Percentiles rank a stretch among this genome's conserved stretches.
phyloP scores from a whole-genome alignment of 2,329 filamentous ascomycete species.

The Aspergillus sp. region DNA sequence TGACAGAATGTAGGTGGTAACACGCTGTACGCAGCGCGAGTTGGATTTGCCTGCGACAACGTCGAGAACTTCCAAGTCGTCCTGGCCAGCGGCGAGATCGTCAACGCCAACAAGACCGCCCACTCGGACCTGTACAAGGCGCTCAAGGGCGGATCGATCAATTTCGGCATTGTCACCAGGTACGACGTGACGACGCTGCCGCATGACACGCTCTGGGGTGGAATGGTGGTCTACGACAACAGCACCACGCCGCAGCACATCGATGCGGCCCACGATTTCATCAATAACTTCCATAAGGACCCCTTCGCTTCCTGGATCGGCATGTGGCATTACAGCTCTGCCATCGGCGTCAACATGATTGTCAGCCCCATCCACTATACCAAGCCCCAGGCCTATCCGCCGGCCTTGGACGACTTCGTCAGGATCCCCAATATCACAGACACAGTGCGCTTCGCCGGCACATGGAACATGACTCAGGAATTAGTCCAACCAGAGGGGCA shows the following conservation, averaged over 20 bases:
- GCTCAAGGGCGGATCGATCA: slow-evolving; percentile 49
- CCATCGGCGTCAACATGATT: slow-evolving; percentile 9
- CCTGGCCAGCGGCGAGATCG: slow-evolving; percentile 40
- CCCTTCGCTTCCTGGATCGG: slow-evolving; percentile 28
- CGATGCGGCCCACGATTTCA: slow-evolving; percentile 11
- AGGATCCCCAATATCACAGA: slow-evolving; percentile 9
- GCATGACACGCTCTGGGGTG: slow-evolving; percentile 15
- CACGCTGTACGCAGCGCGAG: slow-evolving; percentile 38
- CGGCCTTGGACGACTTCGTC: slow-evolving; percentile 7
- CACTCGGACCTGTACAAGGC: slow-evolving; percentile 45
- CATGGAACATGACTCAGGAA: slow-evolving; percentile 12
- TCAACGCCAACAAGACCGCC: slow-evolving; percentile 34
- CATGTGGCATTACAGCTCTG: slow-evolving; percentile 23
- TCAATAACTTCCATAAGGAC: slow-evolving; percentile 11
- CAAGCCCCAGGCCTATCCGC: slow-evolving; percentile 7
- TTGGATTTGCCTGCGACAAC: slow-evolving; percentile 44
- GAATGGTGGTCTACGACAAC: slow-evolving; percentile 8
- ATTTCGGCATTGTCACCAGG: slow-evolving; percentile 38
- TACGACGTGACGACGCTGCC: slow-evolving; percentile 14
- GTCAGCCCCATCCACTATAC: slow-evolving; percentile 5
- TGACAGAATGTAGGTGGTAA: slow-evolving; percentile 32
- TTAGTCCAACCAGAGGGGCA: slow-evolving; percentile 11
- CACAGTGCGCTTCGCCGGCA: slow-evolving; percentile 7
- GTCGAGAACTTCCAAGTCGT: slow-evolving; percentile 45
- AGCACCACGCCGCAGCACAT: slow-evolving; percentile 12